Conservation (phyloP, 306 rosid species). For the Prunus kanzakura region DNA sequence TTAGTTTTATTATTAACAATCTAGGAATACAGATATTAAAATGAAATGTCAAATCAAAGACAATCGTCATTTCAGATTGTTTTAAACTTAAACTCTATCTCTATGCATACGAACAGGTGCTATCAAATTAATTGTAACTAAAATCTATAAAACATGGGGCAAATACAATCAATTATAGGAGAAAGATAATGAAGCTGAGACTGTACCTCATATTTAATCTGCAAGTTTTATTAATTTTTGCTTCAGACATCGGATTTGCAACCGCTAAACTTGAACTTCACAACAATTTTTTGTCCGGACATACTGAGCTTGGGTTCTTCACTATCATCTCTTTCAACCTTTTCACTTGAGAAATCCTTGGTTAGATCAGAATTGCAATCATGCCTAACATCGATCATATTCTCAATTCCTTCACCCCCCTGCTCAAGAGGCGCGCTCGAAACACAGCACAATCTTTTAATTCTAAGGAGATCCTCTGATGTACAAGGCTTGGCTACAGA, state of each 20-base stretch:
- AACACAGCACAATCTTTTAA: constrained; percentile 30
- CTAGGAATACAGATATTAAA: not conserved
- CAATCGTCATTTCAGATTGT: not conserved
- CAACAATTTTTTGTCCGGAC: constrained; percentile 10
- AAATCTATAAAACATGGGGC: not conserved
- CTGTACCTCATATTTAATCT: constrained; percentile 17
- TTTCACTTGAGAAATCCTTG: constrained; percentile 22
- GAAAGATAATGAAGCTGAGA: constrained; percentile 3
- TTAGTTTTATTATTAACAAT: not conserved
- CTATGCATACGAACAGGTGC: not conserved
- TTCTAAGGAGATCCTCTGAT: constrained; percentile 35
- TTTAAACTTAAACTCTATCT: not conserved
- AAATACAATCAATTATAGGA: not conserved
- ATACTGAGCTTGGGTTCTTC: constrained; percentile 20
- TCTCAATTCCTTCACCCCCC: constrained; percentile 22
- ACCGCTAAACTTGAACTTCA: constrained; percentile 36
- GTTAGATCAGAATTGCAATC: constrained; percentile 29
- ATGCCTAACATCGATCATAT: constrained; percentile 21
- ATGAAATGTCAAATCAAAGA: not conserved
- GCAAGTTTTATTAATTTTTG: not conserved
- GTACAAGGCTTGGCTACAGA: constrained; percentile 40
- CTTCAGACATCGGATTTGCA: constrained; percentile 15
- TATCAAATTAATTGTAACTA: not conserved
- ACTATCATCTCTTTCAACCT: constrained; percentile 23
- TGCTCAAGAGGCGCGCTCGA: constrained; percentile 16